phyloP scores from a whole-genome alignment of 306 rosid species.

The Sphenostylis stenocarpa region DNA sequence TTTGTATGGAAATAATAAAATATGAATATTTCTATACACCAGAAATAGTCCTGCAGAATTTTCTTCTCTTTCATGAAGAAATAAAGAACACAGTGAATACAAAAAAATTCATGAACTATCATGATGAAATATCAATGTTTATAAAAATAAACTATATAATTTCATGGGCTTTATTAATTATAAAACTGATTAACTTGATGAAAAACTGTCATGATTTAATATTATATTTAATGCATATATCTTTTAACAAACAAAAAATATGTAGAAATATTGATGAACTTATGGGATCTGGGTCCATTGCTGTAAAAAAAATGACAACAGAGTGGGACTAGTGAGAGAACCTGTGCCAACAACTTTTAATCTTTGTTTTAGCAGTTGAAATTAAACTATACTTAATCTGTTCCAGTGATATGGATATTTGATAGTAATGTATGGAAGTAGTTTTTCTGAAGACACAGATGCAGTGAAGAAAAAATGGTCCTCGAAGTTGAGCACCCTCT shows the following conservation, averaged over 20 bases:
- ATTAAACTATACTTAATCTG: background rate
- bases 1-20: too few relatives aligned
- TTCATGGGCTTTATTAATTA: too few relatives aligned
- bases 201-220: too few relatives aligned
- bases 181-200: too few relatives aligned
- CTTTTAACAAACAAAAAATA: background rate
- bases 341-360: too few relatives aligned
- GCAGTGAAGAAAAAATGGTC: constrained; percentile 15
- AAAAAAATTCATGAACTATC: too few relatives aligned
- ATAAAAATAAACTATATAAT: too few relatives aligned
- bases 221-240: too few relatives aligned
- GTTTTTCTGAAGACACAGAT: background rate
- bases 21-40: too few relatives aligned
- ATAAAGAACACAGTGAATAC: too few relatives aligned
- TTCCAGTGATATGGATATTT: background rate
- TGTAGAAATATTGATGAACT: background rate
- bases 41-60: background rate
- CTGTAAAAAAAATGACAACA: background rate
- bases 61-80: background rate
- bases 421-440: background rate
- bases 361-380: background rate
- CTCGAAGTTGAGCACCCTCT: constrained; percentile 41
- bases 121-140: too few relatives aligned
- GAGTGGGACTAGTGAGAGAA: background rate
- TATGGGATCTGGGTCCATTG: background rate